Percentiles rank a stretch among this genome's conserved stretches.
Evolutionary conservation across 495 filamentous ascomycete genomes (phyloP).

Genomic region (Penicillium fimorum): DNA sequence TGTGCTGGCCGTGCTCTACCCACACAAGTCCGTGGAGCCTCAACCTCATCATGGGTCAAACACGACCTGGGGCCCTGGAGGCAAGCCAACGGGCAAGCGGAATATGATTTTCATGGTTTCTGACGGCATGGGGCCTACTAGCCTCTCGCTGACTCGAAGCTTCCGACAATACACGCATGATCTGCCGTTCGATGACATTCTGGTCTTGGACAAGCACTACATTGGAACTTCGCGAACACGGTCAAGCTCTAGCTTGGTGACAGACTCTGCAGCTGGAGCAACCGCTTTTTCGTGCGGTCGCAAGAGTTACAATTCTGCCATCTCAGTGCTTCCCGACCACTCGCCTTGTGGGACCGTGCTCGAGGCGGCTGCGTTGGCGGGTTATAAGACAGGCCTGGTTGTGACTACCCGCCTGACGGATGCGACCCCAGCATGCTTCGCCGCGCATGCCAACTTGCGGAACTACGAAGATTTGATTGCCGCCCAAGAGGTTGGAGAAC

Average conservation of each 20-base stretch:
- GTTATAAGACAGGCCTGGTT: constrained; percentile 90
- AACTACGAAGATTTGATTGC: constrained; percentile 86
- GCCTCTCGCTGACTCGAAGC: constrained; percentile 76
- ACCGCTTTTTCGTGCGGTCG: constrained; percentile 89
- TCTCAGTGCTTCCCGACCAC: constrained; percentile 80
- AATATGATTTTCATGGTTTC: constrained; percentile 99
- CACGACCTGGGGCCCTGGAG: constrained; percentile 38
- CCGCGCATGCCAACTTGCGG: constrained; percentile 78
- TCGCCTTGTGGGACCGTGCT: constrained; percentile 90
- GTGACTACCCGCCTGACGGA: constrained; percentile 96
- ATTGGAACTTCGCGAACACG: constrained; percentile 88
- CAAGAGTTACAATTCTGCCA: constrained; percentile 96
- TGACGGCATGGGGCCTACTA: constrained; percentile 96
- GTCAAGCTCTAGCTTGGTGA: constrained; percentile 77
- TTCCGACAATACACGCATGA: constrained; percentile 72
- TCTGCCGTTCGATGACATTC: constrained; percentile 64
- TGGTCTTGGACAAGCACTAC: constrained; percentile 79
- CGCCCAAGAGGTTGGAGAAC: constrained; percentile 82
- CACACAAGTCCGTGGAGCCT: constrained; percentile 54
- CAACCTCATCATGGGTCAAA: constrained; percentile 21
- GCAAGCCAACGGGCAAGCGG: constrained; percentile 68
- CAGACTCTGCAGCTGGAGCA: constrained; percentile 92
- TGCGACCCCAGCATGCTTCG: constrained; percentile 96
- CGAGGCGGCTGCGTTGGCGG: constrained; percentile 87
- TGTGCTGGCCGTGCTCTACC: constrained; percentile 69